A percentile compares a stretch with the other conserved stretches of the same genome.
These are phyloP conservation scores for Hyaloperonospora arabidopsidis DNA, from an alignment of 352 stramenopile species.

Conservation along the genomic window DNA sequence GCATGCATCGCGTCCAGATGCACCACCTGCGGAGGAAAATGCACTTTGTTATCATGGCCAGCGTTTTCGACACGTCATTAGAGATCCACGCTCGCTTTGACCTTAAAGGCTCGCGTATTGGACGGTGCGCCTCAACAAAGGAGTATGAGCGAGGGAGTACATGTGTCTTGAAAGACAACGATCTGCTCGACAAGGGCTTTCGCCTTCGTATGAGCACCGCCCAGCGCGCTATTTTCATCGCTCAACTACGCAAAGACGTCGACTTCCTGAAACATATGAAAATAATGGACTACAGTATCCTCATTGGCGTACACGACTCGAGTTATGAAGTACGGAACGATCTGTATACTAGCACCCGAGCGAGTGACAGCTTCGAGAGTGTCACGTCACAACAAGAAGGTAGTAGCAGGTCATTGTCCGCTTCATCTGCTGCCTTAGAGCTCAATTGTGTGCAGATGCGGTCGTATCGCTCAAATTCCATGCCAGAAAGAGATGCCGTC, in stretches of 20 bases:
- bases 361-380: slow-evolving; percentile 10
- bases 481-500: slow-evolving; percentile 6
- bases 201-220: slow-evolving; percentile 80
- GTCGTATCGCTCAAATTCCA: slow-evolving; percentile 14
- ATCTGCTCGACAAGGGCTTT: slow-evolving; percentile 81
- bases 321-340: slow-evolving; percentile 44
- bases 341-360: slow-evolving; percentile 32
- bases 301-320: slow-evolving; percentile 88
- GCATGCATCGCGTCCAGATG: slow-evolving; percentile 97
- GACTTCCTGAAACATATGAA: slow-evolving; percentile 89
- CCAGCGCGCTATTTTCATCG: slow-evolving; percentile 65
- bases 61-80: slow-evolving; percentile 92
- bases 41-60: slow-evolving; percentile 95
- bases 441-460: slow-evolving; percentile 4
- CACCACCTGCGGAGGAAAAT: slow-evolving; percentile 91
- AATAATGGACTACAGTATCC: slow-evolving; percentile 93
- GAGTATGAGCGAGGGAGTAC: slow-evolving; percentile 57
- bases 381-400: slow-evolving; percentile 3
- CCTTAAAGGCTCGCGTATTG: slow-evolving; percentile 89
- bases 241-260: slow-evolving; percentile 84
- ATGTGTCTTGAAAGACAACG: slow-evolving; percentile 87
- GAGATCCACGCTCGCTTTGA: slow-evolving; percentile 85
- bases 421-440: slow-evolving; percentile 24
- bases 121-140: slow-evolving; percentile 54
- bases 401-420: slow-evolving; percentile 34